Base-by-base conservation (phyloP, 495 filamentous ascomycete species). In the Neurospora tetraspora region DNA sequence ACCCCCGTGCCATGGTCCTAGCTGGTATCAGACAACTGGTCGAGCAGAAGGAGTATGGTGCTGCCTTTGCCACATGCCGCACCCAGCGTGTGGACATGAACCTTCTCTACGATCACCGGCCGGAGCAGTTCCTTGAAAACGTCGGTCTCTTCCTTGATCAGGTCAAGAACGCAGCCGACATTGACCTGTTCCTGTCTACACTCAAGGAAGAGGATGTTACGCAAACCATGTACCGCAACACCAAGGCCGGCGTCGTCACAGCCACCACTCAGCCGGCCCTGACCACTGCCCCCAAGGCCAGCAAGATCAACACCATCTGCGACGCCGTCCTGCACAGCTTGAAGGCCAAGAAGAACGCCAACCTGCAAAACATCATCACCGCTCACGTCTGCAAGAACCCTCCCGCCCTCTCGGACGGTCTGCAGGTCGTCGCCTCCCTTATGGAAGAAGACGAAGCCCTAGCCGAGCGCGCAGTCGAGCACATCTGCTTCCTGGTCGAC, bases 71-170 rank as follows among this genome's bases (percentile, higher is more conserved):
- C 36, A 89, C 91, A 45, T 99, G 96, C 79, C 89, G 96, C 39
- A 94, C 90, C 70, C 96, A 98, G 78, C 89, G 96, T 74, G 96
- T 99, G 4, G 96, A 99, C 78, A 93, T 98, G 91, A 99, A 98
- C 78, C 95, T 99, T 71, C 84, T 99, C n/a, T 94, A 97, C 79
- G 96, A 99, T 79, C 91, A 98, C 83, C 88, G 88, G 8, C 93
- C 94, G 0, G 83, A 88, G 59, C 92, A 96, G 73, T 97, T 99
- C 77, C 85, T 97, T 82, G 84, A 87, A 14, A 91, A 89, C 74
- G 86, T 97, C 39, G 83, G 82, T 8, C 75, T 94, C 2, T 96
- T 99, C 80, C 84, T 98, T 61, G 89, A 94, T 31, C 96, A 98
- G 78, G 86, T 98, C 53, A 91, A 91, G 80, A 94, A 91, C 77